Base-by-base conservation (phyloP, 345 rosid genomes). In the Bretschneidera sinensis region DNA sequence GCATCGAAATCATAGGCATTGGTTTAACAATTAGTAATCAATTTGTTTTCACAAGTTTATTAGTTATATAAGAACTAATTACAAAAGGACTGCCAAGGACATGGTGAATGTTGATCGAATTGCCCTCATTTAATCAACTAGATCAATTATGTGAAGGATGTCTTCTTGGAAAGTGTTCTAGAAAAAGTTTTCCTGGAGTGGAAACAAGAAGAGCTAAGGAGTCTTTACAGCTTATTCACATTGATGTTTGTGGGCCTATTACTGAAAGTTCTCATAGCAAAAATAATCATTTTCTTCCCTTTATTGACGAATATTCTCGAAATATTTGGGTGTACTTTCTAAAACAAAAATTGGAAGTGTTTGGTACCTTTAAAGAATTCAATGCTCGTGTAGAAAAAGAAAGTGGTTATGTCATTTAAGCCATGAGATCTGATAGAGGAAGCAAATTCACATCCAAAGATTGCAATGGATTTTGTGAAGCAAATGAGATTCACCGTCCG, bases 111-210 rank as follows among this genome's bases (percentile, higher is more conserved):
- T 55, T 59, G 28, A 59, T 2, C 39, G 52, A 22, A 43, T 16
- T 39, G 14, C 63, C 63, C 15, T 39, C 15, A 6, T 39, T 59
- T 21, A 20, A 22, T 34, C 63, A 59, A 19, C 53, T 2, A 20
- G 21, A 59, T 31, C 51, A 59, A 39, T 4, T 59, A 15, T 59
- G 6, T 59, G 63, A 59, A 59, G 51, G 63, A 39, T 43, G 22
- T 34, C 47, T 57, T 2, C 22, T 58, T 35, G 21, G 21, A 17
- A 57, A 28, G 43, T 16, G 24, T 5, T 57, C 14, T 21, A 57
- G 19, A 34, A 34, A 15, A 15, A 28, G 20, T n/a, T 57, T 57
- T 57, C 48, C 48, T 19, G 24, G 4, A 21, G 43, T 24, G 20
- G 8, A 43, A 14, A 57, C 3, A 5, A n/a, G 43, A 57, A 57